Conservation (phyloP, 2,329 filamentous ascomycete species). For the Xylaria sp. region DNA sequence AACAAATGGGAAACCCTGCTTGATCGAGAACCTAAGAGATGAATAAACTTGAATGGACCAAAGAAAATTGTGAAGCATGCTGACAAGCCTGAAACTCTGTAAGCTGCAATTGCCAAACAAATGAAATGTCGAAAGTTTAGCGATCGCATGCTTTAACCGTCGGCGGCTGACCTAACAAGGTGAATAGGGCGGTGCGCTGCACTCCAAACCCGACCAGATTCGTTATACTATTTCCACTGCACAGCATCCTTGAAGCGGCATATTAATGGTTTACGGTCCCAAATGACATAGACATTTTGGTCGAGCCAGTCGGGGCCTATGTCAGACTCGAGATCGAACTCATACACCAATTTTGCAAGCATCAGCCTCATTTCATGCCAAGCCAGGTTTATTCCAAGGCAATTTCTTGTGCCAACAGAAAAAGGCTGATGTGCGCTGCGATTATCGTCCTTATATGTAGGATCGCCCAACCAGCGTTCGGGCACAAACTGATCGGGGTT, state of each 20-base stretch:
- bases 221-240: neutral
- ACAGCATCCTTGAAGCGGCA: slow-evolving; percentile 13
- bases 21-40: neutral
- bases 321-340: slow-evolving; percentile 28
- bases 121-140: neutral
- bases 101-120: neutral
- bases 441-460: slow-evolving; percentile 30
- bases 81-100: neutral
- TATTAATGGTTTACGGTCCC: slow-evolving; percentile 23
- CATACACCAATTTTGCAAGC: slow-evolving; percentile 25
- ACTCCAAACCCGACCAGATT: neutral
- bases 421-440: slow-evolving; percentile 32
- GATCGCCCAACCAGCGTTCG: slow-evolving; percentile 34
- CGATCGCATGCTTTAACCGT: neutral
- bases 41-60: neutral
- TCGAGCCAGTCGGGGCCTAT: slow-evolving; percentile 24
- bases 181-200: neutral
- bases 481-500: slow-evolving; percentile 31
- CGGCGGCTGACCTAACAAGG: neutral
- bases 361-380: slow-evolving; percentile 33
- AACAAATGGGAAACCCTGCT: neutral
- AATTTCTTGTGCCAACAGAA: slow-evolving; percentile 31
- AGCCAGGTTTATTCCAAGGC: slow-evolving; percentile 31
- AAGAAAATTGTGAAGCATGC: neutral
- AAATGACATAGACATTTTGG: slow-evolving; percentile 26